A percentile compares a stretch with the other conserved stretches of the same genome.
Conservation (phyloP, 352 stramenopile genomes). For the Pythium brachiatum region DNA sequence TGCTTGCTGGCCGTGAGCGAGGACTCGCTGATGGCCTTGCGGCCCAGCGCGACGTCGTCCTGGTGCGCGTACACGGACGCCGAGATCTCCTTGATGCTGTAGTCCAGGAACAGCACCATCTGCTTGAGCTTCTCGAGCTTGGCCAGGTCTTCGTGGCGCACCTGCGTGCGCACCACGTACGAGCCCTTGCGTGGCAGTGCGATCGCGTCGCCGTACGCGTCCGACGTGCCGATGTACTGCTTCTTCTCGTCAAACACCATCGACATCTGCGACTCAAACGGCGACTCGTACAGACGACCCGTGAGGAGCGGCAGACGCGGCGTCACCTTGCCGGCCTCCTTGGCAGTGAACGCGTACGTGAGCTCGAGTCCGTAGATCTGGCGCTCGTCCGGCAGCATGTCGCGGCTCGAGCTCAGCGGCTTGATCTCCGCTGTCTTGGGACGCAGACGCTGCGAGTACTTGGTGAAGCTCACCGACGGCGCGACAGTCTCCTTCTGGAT, state of each 20-base stretch:
- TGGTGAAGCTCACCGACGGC: constrained; percentile 74
- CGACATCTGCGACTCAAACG: constrained; percentile 91
- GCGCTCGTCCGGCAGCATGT: constrained; percentile 81
- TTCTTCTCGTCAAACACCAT: constrained; percentile 95
- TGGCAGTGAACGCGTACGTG: constrained; percentile 88
- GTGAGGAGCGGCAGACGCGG: constrained; percentile 69
- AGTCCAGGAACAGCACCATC: constrained; percentile 74
- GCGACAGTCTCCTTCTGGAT: constrained; percentile 79
- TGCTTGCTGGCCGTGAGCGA: constrained; percentile 48
- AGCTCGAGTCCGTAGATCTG: constrained; percentile 90
- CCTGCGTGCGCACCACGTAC: constrained; percentile 65
- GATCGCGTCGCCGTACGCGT: constrained; percentile 82
- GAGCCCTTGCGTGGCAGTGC: constrained; percentile 83
- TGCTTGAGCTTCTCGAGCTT: constrained; percentile 82
- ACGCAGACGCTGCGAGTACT: constrained; percentile 80
- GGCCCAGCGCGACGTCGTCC: constrained; percentile 55
- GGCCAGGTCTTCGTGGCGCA: constrained; percentile 80
- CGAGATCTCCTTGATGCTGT: constrained; percentile 69
- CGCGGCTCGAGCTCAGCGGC: constrained; percentile 73
- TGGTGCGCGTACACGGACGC: constrained; percentile 61
- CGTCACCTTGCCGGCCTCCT: constrained; percentile 83
- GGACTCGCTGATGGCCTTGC: constrained; percentile 58
- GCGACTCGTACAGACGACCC: constrained; percentile 90
- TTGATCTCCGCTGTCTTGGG: constrained; percentile 76
- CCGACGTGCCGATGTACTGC: constrained; percentile 82